Evolutionary conservation across 371 early-diverging fungal species (phyloP).

Genomic region (Actinomortierella wolfii): DNA sequence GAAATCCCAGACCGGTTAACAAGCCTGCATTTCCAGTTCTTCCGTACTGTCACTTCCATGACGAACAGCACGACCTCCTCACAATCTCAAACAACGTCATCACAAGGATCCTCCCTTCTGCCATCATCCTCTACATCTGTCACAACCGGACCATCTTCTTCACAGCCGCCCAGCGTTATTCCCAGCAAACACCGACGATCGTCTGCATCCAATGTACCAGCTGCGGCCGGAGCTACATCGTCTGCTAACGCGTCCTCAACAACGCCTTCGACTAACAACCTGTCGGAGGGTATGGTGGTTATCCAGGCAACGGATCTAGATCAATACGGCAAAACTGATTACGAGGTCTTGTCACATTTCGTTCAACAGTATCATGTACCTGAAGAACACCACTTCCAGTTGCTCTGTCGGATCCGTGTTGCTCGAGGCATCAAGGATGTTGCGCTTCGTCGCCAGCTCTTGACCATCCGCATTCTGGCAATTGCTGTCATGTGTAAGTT

Average conservation of each 20-base stretch:
- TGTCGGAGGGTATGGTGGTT: slow-evolving; percentile 50
- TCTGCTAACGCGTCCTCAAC: slow-evolving; percentile 3
- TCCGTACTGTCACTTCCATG: slow-evolving; percentile 49
- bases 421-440: slow-evolving; percentile 63
- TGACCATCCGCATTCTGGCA: slow-evolving; percentile 79
- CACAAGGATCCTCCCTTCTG: too few relatives aligned
- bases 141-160: slow-evolving; percentile 12
- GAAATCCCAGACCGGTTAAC: slow-evolving; percentile 56
- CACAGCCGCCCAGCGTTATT: background rate
- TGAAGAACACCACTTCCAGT: slow-evolving; percentile 72
- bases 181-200: slow-evolving; percentile 1
- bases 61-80: background rate
- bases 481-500: slow-evolving; percentile 73
- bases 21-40: slow-evolving; percentile 65
- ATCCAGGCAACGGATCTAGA: slow-evolving; percentile 45
- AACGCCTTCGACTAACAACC: slow-evolving; percentile 15
- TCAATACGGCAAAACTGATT: slow-evolving; percentile 35
- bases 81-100: too few relatives aligned
- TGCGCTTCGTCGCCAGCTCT: slow-evolving; percentile 54
- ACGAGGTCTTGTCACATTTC: slow-evolving; percentile 40
- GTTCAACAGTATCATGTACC: slow-evolving; percentile 68
- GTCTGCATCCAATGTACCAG: background rate
- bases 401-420: slow-evolving; percentile 81
- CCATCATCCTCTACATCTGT: background rate
- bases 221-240: background rate